Evolutionary conservation across 257 asterid species (phyloP).

Genomic region (Rehmannia glutinosa): DNA sequence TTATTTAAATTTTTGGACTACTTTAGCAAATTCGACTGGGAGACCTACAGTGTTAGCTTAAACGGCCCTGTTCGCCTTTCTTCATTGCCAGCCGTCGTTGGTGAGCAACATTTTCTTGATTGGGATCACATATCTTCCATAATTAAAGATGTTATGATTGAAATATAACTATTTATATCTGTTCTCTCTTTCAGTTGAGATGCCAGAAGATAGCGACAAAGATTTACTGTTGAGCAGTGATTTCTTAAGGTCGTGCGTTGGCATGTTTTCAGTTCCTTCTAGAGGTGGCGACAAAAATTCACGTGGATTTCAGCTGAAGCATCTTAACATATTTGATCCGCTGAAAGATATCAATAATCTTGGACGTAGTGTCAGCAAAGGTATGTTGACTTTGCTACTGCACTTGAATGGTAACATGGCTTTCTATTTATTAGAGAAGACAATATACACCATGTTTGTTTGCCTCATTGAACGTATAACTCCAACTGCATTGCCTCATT

Average conservation of each 20-base stretch:
- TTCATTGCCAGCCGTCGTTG: slow-evolving; percentile 58
- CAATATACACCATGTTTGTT: no score
- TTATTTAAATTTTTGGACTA: slow-evolving; percentile 78
- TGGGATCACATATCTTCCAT: neutral
- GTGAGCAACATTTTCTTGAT: slow-evolving; percentile 40
- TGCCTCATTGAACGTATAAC: no score
- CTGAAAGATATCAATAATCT: slow-evolving; percentile 73
- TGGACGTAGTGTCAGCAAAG: slow-evolving; percentile 84
- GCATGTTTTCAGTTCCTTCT: slow-evolving; percentile 59
- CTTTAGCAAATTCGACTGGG: slow-evolving; percentile 93
- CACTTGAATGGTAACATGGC: no score
- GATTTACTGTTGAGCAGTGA: slow-evolving; percentile 60
- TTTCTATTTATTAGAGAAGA: no score
- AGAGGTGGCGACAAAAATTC: slow-evolving; percentile 36
- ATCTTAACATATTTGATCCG: slow-evolving; percentile 83
- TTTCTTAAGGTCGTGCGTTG: slow-evolving; percentile 49
- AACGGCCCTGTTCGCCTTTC: slow-evolving; percentile 66
- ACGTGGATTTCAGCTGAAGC: slow-evolving; percentile 54
- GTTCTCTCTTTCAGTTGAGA: slow-evolving; percentile 45
- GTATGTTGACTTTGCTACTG: slow-evolving; percentile 31
- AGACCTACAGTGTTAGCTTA: slow-evolving; percentile 61
- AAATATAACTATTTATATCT: slow-evolving; percentile 9
- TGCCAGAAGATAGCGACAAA: slow-evolving; percentile 48
- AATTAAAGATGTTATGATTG: slow-evolving; percentile 9
- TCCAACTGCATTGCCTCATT: no score